Evolutionary conservation across 805 yeast genomes (phyloP).

Genomic region (Grigorovia yakushimaensis): DNA sequence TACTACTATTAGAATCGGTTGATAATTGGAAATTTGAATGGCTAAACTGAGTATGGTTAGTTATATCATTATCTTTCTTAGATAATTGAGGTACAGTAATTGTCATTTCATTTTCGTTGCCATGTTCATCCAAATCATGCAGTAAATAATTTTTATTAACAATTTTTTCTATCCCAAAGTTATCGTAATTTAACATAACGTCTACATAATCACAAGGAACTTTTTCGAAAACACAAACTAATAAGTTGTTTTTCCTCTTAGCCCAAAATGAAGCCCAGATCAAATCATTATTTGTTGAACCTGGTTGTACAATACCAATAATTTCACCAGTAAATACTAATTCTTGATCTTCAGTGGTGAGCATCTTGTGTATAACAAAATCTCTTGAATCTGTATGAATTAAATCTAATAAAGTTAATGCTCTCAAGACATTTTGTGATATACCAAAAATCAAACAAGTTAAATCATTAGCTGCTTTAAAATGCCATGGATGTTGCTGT

Average conservation of each 20-base stretch:
- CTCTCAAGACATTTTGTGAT: constrained; percentile 50
- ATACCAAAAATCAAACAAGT: constrained; percentile 84
- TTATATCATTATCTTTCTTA: no score
- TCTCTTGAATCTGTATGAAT: constrained; percentile 68
- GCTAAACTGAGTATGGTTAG: neutral
- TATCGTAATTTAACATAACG: constrained; percentile 33
- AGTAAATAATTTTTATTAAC: constrained; percentile 18
- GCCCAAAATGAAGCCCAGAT: constrained; percentile 93
- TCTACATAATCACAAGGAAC: constrained; percentile 66
- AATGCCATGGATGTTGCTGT: constrained; percentile 62
- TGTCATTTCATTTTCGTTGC: neutral
- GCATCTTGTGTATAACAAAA: constrained; percentile 52
- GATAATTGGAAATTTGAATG: constrained; percentile 58
- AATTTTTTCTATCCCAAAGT: constrained; percentile 21
- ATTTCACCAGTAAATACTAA: constrained; percentile 75
- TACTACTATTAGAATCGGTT: constrained; percentile 17
- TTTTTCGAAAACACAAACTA: constrained; percentile 81
- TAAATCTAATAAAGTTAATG: constrained; percentile 62
- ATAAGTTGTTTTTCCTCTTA: constrained; percentile 55
- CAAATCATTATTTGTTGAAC: constrained; percentile 31
- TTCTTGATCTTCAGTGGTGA: constrained; percentile 31
- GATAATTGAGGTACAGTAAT: neutral
- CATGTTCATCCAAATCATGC: constrained; percentile 12
- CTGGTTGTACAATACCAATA: constrained; percentile 65
- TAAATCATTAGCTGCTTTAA: constrained; percentile 79